A percentile compares a stretch with the other conserved stretches of the same genome.
These are phyloP conservation scores for Malus hybrid DNA, from an alignment of 331 rosid genomes.

Conservation along the genomic window DNA sequence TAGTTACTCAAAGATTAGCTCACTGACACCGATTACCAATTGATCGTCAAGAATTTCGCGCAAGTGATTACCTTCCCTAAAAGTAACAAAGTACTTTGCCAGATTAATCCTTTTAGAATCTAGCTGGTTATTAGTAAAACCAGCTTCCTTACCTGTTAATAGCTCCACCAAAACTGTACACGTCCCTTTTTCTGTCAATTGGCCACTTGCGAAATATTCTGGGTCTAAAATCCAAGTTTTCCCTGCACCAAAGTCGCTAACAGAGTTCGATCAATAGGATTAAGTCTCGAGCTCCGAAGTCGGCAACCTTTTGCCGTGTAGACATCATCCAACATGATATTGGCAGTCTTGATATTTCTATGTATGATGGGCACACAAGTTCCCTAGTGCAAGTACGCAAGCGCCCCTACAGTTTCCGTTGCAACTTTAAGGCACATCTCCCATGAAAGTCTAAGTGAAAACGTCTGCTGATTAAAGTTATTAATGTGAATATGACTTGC, in stretches of 20 bases:
- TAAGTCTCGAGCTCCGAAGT: conserved; percentile 16
- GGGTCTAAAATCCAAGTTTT: conserved; percentile 17
- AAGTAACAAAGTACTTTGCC: not conserved
- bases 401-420: not conserved
- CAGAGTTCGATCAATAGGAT: conserved; percentile 6
- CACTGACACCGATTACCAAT: not conserved
- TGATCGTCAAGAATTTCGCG: conserved; percentile 2
- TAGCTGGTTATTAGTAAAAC: not conserved
- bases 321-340: not conserved
- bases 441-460: not conserved
- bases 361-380: conserved; percentile 5
- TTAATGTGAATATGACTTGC: not conserved
- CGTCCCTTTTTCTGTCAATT: conserved; percentile 15
- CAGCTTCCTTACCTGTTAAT: not conserved
- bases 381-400: conserved; percentile 9
- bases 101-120: not conserved
- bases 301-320: conserved; percentile 9
- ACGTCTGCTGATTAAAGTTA: no score
- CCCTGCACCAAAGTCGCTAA: conserved; percentile 10
- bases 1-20: not conserved
- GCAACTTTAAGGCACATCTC: conserved; percentile 10
- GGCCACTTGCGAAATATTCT: not conserved
- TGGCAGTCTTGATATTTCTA: conserved; percentile 6
- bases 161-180: conserved; percentile 25
- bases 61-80: not conserved